phyloP scores from a whole-genome alignment of 2,329 filamentous ascomycete species.

The Neofusicoccum laricinum region DNA sequence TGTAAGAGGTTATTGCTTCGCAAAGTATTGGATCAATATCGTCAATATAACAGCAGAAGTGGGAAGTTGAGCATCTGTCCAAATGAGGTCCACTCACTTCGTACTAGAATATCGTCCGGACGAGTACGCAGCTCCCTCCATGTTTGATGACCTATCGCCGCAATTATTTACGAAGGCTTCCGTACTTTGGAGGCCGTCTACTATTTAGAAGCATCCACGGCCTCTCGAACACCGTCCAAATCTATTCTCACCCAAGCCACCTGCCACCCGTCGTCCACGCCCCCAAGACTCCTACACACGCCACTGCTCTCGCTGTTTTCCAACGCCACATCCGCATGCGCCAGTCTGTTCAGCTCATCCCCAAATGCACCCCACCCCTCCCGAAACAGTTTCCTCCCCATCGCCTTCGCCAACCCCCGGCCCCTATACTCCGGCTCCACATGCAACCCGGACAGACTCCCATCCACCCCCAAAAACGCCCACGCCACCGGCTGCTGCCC shows the following conservation, averaged over 20 bases:
- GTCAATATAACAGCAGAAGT: too few relatives aligned
- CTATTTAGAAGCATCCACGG: not conserved
- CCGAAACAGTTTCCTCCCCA: conserved; percentile 58
- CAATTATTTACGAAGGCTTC: too few relatives aligned
- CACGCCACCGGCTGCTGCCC: conserved; percentile 54
- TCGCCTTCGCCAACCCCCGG: conserved; percentile 60
- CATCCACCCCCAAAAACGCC: conserved; percentile 63
- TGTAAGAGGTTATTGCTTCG: too few relatives aligned
- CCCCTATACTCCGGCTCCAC: conserved; percentile 60
- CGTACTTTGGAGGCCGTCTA: not conserved
- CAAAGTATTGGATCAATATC: too few relatives aligned
- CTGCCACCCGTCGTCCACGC: conserved; percentile 50
- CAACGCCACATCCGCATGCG: conserved; percentile 58
- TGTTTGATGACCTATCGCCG: too few relatives aligned
- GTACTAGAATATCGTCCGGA: too few relatives aligned
- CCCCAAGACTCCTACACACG: conserved; percentile 62
- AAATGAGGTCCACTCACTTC: too few relatives aligned
- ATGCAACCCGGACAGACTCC: conserved; percentile 59
- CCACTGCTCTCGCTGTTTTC: conserved; percentile 60
- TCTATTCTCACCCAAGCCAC: conserved; percentile 57
- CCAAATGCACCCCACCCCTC: conserved; percentile 32
- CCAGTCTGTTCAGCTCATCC: not conserved
- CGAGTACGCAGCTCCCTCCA: too few relatives aligned
- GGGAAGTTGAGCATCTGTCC: too few relatives aligned
- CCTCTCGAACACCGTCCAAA: conserved; percentile 21